Conservation (phyloP, 805 yeast genomes). For the Vanderwaltozyma polyspora region DNA sequence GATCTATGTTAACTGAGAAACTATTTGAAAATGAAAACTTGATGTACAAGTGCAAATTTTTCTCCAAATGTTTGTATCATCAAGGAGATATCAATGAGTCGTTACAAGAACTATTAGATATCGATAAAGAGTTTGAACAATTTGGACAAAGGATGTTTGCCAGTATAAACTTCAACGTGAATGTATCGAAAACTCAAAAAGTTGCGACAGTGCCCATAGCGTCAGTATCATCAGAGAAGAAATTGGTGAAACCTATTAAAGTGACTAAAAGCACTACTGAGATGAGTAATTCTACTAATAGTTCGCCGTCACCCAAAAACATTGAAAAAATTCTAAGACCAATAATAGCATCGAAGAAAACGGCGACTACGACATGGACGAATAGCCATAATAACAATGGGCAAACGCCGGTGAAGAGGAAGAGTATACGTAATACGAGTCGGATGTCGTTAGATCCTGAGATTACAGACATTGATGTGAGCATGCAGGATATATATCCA, state of each 20-base stretch:
- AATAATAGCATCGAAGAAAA: constrained; percentile 1
- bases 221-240: constrained; percentile 1
- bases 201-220: no score
- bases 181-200: no score
- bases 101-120: constrained; percentile 22
- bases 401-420: no score
- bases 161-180: background rate
- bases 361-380: background rate
- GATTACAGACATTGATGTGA: constrained; percentile 11
- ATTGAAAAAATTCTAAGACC: constrained; percentile 2
- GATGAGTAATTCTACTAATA: background rate
- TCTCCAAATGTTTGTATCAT: constrained; percentile 13
- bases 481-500: constrained; percentile 15
- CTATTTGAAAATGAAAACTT: constrained; percentile 25
- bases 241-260: background rate
- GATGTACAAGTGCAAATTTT: constrained; percentile 13
- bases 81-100: constrained; percentile 15
- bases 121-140: constrained; percentile 29
- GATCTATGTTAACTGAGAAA: constrained; percentile 47
- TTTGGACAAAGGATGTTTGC: constrained; percentile 16
- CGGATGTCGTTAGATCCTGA: constrained; percentile 4
- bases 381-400: no score
- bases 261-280: no score
- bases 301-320: constrained; percentile 4
- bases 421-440: no score